phyloP scores from a whole-genome alignment of 768 basidiomycete species.

The Kwoniella bestiolae region DNA sequence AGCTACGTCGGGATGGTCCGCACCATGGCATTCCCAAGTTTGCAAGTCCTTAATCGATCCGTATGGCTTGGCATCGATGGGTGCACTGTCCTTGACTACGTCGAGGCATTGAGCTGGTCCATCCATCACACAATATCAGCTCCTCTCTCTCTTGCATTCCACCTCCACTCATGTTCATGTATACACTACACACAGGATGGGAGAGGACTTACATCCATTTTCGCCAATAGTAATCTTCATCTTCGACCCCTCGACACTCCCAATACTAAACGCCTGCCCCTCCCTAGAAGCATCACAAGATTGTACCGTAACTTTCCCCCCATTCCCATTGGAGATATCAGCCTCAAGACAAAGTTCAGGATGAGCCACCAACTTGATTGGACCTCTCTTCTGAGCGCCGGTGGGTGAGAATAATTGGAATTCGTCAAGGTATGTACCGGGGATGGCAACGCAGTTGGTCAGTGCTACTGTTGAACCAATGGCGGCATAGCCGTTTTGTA shows the following conservation, averaged over 20 bases:
- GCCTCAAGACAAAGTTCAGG: conserved; percentile 13
- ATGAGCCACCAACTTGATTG: conserved; percentile 1
- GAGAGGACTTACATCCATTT: background rate
- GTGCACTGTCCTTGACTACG: conserved; percentile 5
- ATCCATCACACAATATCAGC: no score
- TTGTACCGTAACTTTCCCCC: conserved; percentile 2
- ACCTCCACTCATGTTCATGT: background rate
- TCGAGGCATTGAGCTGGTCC: conserved; percentile 21
- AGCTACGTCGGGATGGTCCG: background rate
- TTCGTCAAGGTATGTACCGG: background rate
- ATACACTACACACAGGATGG: no score
- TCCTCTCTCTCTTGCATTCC: background rate
- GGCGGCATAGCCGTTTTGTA: conserved; percentile 23
- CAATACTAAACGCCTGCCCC: conserved; percentile 1
- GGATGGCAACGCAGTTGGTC: background rate
- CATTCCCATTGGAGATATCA: conserved; percentile 3
- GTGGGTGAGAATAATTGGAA: conserved; percentile 1
- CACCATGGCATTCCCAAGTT: conserved; percentile 20
- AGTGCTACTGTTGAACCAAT: conserved; percentile 12
- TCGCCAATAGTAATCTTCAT: no score
- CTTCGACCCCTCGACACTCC: no score
- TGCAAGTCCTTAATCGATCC: conserved; percentile 12
- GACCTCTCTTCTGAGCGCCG: conserved; percentile 5
- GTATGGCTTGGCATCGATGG: conserved; percentile 15
- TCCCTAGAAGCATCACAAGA: conserved; percentile 11